Percentiles rank a stretch among this genome's conserved stretches.
Conservation (phyloP, 2,329 filamentous ascomycete species). For the Tolypocladium ophioglossoides region DNA sequence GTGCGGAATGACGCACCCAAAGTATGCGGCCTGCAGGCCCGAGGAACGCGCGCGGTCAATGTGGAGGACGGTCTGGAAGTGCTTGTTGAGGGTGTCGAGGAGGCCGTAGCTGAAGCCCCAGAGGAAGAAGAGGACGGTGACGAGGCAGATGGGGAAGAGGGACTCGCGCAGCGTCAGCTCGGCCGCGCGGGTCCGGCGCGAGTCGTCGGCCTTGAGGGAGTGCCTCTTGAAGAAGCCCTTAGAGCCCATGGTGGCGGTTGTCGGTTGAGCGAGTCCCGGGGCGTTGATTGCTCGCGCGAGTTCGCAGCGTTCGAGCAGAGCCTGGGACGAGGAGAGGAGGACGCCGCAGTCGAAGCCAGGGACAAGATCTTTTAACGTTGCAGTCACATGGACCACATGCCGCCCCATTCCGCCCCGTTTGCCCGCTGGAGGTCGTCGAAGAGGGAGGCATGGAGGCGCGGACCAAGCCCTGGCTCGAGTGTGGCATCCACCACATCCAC, state of each 20-base stretch:
- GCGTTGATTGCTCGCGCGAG: background rate
- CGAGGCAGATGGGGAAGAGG: conserved; percentile 52
- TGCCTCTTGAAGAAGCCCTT: conserved; percentile 33
- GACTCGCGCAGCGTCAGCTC: conserved; percentile 57
- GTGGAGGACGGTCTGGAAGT: conserved; percentile 35
- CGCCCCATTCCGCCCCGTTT: background rate
- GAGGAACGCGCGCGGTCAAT: conserved; percentile 33
- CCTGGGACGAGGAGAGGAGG: background rate
- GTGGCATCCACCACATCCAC: background rate
- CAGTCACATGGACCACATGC: background rate
- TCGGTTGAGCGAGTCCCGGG: background rate
- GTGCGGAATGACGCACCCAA: conserved; percentile 34
- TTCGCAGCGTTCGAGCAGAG: background rate
- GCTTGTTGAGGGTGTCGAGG: conserved; percentile 37
- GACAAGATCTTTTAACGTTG: background rate
- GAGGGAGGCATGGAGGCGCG: background rate
- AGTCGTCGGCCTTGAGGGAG: conserved; percentile 32
- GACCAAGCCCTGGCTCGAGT: background rate
- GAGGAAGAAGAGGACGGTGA: conserved; percentile 35
- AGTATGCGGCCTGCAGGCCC: conserved; percentile 40
- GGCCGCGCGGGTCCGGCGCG: conserved; percentile 29
- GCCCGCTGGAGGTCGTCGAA: background rate
- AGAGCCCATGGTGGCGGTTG: conserved; percentile 23
- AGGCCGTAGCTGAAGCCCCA: conserved; percentile 37
- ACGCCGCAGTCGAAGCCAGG: background rate